These are phyloP conservation scores for Colletotrichum incanum DNA, from an alignment of 2,329 filamentous ascomycete genomes.

Conservation along the genomic window DNA sequence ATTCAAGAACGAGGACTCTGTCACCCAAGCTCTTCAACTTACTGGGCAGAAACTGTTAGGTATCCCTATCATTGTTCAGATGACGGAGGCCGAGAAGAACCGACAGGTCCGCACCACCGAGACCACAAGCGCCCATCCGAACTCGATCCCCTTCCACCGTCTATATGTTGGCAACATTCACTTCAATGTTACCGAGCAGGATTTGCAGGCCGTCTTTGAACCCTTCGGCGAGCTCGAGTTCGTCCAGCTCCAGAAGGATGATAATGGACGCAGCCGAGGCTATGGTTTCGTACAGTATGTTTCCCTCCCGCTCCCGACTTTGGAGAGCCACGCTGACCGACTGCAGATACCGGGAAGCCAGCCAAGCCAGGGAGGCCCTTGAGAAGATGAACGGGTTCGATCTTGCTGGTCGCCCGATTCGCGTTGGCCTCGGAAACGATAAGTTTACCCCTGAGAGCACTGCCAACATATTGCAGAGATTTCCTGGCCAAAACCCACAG, in stretches of 20 bases:
- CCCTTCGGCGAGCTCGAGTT: conserved; percentile 98
- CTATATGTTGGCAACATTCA: conserved; percentile 99
- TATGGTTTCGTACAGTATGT: conserved; percentile 98
- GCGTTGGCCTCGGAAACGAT: conserved; percentile 99
- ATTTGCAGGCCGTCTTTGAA: conserved; percentile 96
- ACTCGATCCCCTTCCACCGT: conserved; percentile 94
- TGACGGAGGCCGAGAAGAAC: conserved; percentile 99
- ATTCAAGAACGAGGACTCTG: conserved; percentile 96
- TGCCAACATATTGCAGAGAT: conserved; percentile 91
- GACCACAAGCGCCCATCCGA: conserved; percentile 76
- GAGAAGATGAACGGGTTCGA: conserved; percentile 99
- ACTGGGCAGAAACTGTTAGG: conserved; percentile 98
- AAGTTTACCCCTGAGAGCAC: conserved; percentile 99
- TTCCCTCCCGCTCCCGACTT: not conserved
- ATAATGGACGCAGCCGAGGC: conserved; percentile 89
- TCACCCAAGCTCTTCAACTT: conserved; percentile 93
- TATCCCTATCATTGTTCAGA: conserved; percentile 98
- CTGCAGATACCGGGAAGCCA: conserved; percentile 88
- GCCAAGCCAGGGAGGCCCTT: conserved; percentile 92
- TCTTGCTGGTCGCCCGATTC: conserved; percentile 95
- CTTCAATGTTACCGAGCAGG: conserved; percentile 98
- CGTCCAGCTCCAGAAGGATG: conserved; percentile 97
- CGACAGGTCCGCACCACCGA: conserved; percentile 92
- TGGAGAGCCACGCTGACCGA: conserved; percentile 53
- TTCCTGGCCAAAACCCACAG: conserved; percentile 84